A percentile compares a stretch with the other conserved stretches of the same genome.
Evolutionary conservation across 2,329 filamentous ascomycete genomes (phyloP).

Genomic region (Mycocentrospora acerina): DNA sequence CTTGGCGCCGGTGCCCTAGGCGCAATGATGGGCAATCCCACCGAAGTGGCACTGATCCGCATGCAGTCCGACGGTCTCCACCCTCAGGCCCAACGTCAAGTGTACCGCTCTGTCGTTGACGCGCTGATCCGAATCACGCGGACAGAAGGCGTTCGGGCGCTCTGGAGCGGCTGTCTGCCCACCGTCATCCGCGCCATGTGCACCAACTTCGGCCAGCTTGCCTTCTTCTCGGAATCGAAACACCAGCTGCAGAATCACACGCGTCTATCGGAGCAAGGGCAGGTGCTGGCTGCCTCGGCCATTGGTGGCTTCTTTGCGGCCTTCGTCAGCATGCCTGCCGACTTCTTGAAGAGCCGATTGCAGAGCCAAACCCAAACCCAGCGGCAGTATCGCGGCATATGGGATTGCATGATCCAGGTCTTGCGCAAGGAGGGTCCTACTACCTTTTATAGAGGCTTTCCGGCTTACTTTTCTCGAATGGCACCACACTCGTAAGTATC

Average conservation of each 20-base stretch:
- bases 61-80: conserved; percentile 98
- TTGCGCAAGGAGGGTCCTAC: conserved; percentile 82
- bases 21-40: conserved; percentile 93
- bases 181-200: conserved; percentile 97
- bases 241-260: conserved; percentile 78
- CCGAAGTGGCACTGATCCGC: conserved; percentile 90
- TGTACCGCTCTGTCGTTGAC: conserved; percentile 94
- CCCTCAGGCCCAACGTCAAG: conserved; percentile 77
- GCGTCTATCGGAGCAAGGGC: conserved; percentile 56
- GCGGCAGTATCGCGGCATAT: conserved; percentile 79
- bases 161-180: conserved; percentile 88
- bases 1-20: conserved; percentile 85
- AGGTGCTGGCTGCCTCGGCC: conserved; percentile 84
- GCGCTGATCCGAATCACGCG: conserved; percentile 79
- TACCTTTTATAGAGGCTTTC: conserved; percentile 94
- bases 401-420: conserved; percentile 89
- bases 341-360: conserved; percentile 96
- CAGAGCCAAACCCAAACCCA: conserved; percentile 83
- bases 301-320: conserved; percentile 96
- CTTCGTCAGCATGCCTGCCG: conserved; percentile 94
- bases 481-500: conserved; percentile 89
- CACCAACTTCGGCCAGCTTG: conserved; percentile 94
- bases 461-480: conserved; percentile 94
- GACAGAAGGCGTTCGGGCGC: conserved; percentile 74
- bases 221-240: conserved; percentile 98